Evolutionary conservation across 345 rosid species (phyloP), one percentile per base, ranked within the genome.

Genomic region (Clarkia xantiana): DNA sequence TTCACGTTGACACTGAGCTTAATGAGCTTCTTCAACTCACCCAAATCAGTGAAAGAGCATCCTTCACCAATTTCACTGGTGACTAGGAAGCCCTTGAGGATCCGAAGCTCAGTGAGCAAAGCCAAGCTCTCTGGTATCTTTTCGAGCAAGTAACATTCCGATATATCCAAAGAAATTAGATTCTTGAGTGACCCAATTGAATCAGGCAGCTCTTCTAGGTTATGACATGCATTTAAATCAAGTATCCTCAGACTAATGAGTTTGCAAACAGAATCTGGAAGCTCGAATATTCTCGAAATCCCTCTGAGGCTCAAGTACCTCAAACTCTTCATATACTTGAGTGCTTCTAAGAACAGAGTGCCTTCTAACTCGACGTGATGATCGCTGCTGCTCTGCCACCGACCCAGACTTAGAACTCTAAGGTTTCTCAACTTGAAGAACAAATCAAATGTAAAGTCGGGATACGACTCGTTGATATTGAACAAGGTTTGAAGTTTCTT

Each of bases 271-370:
- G 47, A 54, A 36, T 15, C 11, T 0, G 76, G 73, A 18, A 70
- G 65, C 57, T 2, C 52, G 2, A 20, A 29, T 11, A 75, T 71
- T 47, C 72, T 54, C 3, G 72, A 75, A 4, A 75, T 51, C 15
- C 77, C 80, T 52, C 69, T 72, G 18, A 75, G 62, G 42, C 72
- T 61, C 14, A 75, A 59, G 15, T 60, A 61, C 66, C 59, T 75
- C 41, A 71, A 41, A 8, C 49, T 45, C 42, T 14, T 62, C 54
- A 53, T 52, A 3, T 25, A 3, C 40, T 55, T 51, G 46, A 63
- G 48, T 11, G 58, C 70, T 38, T 48, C 56, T 14, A 75, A 57
- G 57, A 60, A 66, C 0, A 57, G 59, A 0, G 46, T 55, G 44
- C 49, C 57, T 44, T 58, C 70, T 5, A 71, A 72, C 53, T 71